Evolutionary conservation across 257 asterid genomes (phyloP).

Genomic region (Scutellaria baicalensis): DNA sequence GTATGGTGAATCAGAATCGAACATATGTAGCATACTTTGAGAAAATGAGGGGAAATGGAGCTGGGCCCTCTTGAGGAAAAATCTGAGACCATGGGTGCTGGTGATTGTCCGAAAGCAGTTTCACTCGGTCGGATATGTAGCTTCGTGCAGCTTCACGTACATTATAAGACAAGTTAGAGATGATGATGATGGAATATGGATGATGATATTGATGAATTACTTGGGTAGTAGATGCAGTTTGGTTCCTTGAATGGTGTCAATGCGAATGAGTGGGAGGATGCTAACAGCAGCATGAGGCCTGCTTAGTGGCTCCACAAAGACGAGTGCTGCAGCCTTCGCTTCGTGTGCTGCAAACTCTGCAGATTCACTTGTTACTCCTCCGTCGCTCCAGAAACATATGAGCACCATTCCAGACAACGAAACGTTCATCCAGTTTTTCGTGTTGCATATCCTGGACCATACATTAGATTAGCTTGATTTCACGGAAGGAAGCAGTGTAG

Average conservation of each 20-base stretch:
- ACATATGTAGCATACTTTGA: too few species aligned
- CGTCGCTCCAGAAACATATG: constrained; percentile 33
- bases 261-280: constrained; percentile 36
- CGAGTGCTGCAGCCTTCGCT: constrained; percentile 37
- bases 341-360: constrained; percentile 29
- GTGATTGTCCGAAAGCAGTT: constrained; percentile 26
- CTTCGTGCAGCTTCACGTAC: constrained; percentile 21
- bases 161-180: neutral
- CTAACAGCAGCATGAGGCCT: constrained; percentile 35
- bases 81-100: constrained; percentile 47
- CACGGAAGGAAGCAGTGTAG: neutral
- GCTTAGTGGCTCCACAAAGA: constrained; percentile 48
- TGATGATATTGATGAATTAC: neutral
- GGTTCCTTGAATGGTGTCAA: constrained; percentile 46
- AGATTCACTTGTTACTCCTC: constrained; percentile 19
- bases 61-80: constrained; percentile 73
- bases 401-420: constrained; percentile 32
- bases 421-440: constrained; percentile 13
- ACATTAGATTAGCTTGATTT: neutral
- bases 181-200: neutral
- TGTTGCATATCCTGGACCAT: constrained; percentile 24
- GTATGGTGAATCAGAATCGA: too few species aligned
- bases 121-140: constrained; percentile 35
- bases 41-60: constrained; percentile 48
- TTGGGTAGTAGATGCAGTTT: constrained; percentile 20